Evolutionary conservation across 2,329 filamentous ascomycete species (phyloP).

Genomic region (Paramyrothecium sp.): DNA sequence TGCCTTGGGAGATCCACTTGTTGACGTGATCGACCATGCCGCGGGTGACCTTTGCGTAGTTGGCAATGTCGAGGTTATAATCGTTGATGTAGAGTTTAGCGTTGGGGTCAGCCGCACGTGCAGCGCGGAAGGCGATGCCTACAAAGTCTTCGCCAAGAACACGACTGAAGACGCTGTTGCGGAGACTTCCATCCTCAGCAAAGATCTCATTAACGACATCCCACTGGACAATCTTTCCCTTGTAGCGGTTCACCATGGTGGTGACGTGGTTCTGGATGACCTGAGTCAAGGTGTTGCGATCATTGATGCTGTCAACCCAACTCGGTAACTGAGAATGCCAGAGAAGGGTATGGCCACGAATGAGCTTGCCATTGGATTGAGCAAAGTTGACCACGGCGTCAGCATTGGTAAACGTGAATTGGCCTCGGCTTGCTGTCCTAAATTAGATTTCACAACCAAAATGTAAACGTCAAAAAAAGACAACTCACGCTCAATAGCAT

Average conservation of each 20-base stretch:
- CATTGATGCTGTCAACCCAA: slow-evolving; percentile 58
- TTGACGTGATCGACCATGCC: slow-evolving; percentile 59
- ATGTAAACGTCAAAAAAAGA: background rate
- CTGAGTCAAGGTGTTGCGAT: slow-evolving; percentile 47
- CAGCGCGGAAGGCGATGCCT: slow-evolving; percentile 67
- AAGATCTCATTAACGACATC: slow-evolving; percentile 68
- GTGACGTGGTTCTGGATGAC: slow-evolving; percentile 61
- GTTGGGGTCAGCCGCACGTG: slow-evolving; percentile 62
- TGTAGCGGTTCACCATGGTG: slow-evolving; percentile 56
- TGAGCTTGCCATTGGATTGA: slow-evolving; percentile 49
- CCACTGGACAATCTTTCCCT: slow-evolving; percentile 57
- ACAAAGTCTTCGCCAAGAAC: slow-evolving; percentile 71
- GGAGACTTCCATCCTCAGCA: slow-evolving; percentile 58
- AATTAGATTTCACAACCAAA: background rate
- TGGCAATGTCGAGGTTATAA: slow-evolving; percentile 63
- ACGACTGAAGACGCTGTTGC: slow-evolving; percentile 61
- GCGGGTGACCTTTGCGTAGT: slow-evolving; percentile 57
- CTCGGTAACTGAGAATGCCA: slow-evolving; percentile 61
- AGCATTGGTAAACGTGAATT: slow-evolving; percentile 57
- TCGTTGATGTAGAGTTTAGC: slow-evolving; percentile 78
- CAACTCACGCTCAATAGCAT: slow-evolving; percentile 42
- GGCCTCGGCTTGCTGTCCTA: slow-evolving; percentile 27
- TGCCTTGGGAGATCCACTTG: slow-evolving; percentile 60
- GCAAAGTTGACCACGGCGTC: slow-evolving; percentile 63
- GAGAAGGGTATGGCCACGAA: slow-evolving; percentile 65